Base-by-base conservation (phyloP, 83 land plant genomes). In the Larix sibirica region DNA sequence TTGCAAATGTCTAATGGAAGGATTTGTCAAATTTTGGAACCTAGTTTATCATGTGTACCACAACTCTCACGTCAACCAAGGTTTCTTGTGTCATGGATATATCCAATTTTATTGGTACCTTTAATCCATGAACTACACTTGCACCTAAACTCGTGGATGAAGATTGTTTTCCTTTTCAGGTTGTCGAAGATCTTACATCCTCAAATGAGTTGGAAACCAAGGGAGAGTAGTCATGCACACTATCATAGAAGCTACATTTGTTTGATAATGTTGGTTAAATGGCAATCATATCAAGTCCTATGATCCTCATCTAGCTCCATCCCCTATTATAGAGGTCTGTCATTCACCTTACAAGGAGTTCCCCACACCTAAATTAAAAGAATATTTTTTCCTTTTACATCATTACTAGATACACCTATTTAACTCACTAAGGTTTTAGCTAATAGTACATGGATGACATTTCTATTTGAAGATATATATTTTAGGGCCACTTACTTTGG, bases 381-480 rank as follows among this genome's bases (percentile, higher is more conserved):
- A 85, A 44, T 56, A 44, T 14, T 20, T 73, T 73, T 73, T 73
- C 10, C 77, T n/a, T 73, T 3, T 73, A 12, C 77, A 63, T 61
- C 31, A 62, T 85, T 84, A 36, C 85, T 87, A 73, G 87, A 87
- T 47, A 71, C 87, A 21, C 88, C 92, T 73, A 89, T 89, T 83
- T 88, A 86, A 26, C 66, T 90, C 26, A 28, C 82, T 60, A 89
- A 88, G 67, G 3, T 33, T 33, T 33, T 2, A 33, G 36, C 23
- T 68, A 54, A 69, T 82, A 70, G 83, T 80, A 65, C 79, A 62
- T 80, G 10, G 90, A 89, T 28, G 87, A 85, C 44, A 38, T 60
- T 77, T 64, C 71, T 42, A 24, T 62, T 73, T 80, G 75, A 50
- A 80, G 79, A 24, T 56, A 66, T 24, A 54, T 61, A 17, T 26